Percentiles rank a stretch among this genome's conserved stretches.
Conservation (phyloP, 176 grass and related monocot species). For the Puya raimondii region DNA sequence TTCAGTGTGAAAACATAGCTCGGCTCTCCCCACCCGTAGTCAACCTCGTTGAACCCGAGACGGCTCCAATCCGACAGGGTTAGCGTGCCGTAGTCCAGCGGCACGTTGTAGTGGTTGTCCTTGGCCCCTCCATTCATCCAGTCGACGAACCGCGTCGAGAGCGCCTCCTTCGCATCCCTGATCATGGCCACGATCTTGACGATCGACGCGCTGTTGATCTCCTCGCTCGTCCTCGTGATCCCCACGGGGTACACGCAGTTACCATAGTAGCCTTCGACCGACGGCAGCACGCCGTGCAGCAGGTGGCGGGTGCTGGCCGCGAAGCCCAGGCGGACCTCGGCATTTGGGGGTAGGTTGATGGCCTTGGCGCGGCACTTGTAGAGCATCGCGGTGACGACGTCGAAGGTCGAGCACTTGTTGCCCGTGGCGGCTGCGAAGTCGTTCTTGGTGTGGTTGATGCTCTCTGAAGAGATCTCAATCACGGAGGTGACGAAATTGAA, state of each 20-base stretch:
- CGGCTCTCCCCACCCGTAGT: slow-evolving; percentile 54
- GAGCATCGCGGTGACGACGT: slow-evolving; percentile 57
- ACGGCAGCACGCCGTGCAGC: slow-evolving; percentile 39
- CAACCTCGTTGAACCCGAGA: slow-evolving; percentile 57
- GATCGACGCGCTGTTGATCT: slow-evolving; percentile 30
- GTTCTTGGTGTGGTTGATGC: slow-evolving; percentile 40
- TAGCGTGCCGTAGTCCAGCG: slow-evolving; percentile 53
- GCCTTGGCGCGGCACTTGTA: slow-evolving; percentile 48
- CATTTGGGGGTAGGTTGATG: slow-evolving; percentile 23
- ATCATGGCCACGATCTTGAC: slow-evolving; percentile 33
- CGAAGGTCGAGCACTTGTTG: slow-evolving; percentile 58
- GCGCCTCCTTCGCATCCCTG: slow-evolving; percentile 39
- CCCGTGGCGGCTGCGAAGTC: slow-evolving; percentile 34
- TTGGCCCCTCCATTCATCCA: slow-evolving; percentile 38
- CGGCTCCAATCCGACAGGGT: slow-evolving; percentile 66
- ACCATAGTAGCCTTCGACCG: slow-evolving; percentile 51
- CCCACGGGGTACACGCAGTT: slow-evolving; percentile 55
- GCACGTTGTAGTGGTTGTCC: slow-evolving; percentile 43
- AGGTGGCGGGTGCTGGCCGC: slow-evolving; percentile 55
- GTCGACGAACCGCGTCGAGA: slow-evolving; percentile 29
- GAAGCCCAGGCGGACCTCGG: slow-evolving; percentile 33
- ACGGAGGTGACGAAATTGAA: slow-evolving; percentile 48
- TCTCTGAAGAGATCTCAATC: slow-evolving; percentile 46
- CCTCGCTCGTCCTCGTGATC: slow-evolving; percentile 25
- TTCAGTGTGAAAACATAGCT: slow-evolving; percentile 53